phyloP scores from a whole-genome alignment of 2,329 filamentous ascomycete species.

The Hymenoscyphus linearis region DNA sequence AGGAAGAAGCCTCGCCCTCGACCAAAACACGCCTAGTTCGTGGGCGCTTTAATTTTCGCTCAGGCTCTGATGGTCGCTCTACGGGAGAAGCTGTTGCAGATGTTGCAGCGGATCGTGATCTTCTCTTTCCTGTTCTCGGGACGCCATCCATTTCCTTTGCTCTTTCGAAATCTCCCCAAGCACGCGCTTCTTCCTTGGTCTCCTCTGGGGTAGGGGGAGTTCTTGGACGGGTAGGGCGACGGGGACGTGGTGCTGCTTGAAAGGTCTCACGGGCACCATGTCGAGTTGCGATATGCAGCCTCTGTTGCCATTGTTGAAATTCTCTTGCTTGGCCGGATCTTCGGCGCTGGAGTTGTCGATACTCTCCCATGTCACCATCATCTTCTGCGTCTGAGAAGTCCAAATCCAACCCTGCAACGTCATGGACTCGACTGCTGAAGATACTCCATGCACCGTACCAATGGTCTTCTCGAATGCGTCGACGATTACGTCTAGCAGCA shows the following conservation, averaged over 20 bases:
- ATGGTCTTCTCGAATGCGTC: conserved; percentile 66
- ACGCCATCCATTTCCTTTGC: conserved; percentile 62
- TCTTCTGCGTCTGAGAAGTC: conserved; percentile 75
- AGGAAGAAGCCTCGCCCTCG: conserved; percentile 37
- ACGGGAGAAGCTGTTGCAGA: conserved; percentile 67
- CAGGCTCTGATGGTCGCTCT: conserved; percentile 60
- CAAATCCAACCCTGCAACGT: conserved; percentile 69
- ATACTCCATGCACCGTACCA: conserved; percentile 84
- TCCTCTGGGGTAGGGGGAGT: conserved; percentile 54
- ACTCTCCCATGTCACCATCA: conserved; percentile 38
- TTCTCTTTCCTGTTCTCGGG: conserved; percentile 64
- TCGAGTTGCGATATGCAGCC: conserved; percentile 74
- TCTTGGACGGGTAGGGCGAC: conserved; percentile 44
- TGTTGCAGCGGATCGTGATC: conserved; percentile 61
- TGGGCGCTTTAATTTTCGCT: conserved; percentile 82
- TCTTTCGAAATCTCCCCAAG: conserved; percentile 88
- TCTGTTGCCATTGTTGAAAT: conserved; percentile 72
- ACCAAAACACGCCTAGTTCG: conserved; percentile 66
- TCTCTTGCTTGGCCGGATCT: conserved; percentile 50
- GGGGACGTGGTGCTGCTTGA: conserved; percentile 50
- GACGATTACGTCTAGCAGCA: conserved; percentile 49
- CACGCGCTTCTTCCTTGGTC: conserved; percentile 69
- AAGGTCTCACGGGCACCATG: conserved; percentile 73
- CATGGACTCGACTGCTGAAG: conserved; percentile 56
- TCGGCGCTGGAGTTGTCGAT: conserved; percentile 49